A percentile compares a stretch with the other conserved stretches of the same genome.
Conservation (phyloP, 1,139 yeast species). For the Yamadazyma epiphylla region DNA sequence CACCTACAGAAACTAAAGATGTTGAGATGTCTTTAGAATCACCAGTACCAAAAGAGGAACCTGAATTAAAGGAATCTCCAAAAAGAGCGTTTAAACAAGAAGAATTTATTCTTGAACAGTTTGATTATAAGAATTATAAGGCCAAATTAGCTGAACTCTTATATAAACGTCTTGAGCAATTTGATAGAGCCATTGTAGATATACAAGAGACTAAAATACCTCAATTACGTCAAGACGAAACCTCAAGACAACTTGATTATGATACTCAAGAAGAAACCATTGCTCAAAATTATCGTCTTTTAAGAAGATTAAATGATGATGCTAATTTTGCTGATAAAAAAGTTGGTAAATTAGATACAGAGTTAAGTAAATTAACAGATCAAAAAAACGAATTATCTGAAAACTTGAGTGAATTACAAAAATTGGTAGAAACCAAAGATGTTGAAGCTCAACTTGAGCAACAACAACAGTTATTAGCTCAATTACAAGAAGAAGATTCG, state of each 20-base stretch:
- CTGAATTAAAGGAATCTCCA: no score
- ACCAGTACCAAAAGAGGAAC: no score
- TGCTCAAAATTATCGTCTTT: constrained; percentile 44
- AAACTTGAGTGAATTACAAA: constrained; percentile 14
- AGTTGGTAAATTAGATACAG: constrained; percentile 38
- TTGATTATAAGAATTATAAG: constrained; percentile 36
- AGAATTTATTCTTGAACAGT: constrained; percentile 13
- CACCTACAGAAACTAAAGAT: no score
- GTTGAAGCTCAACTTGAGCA: constrained; percentile 12
- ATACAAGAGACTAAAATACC: constrained; percentile 23
- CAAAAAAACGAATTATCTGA: constrained; percentile 13
- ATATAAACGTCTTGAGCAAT: constrained; percentile 28
- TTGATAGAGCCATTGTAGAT: constrained; percentile 25
- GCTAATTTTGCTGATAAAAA: constrained; percentile 46
- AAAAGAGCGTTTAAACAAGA: constrained; percentile 7
- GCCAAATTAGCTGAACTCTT: constrained; percentile 38
- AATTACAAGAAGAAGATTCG: constrained; percentile 14
- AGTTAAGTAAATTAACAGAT: constrained; percentile 18
- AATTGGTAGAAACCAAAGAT: constrained; percentile 5
- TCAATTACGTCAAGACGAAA: constrained; percentile 37
- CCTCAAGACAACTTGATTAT: constrained; percentile 44
- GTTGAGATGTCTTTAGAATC: no score
- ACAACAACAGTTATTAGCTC: constrained; percentile 25
- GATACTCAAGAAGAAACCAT: constrained; percentile 50
- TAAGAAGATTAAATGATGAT: constrained; percentile 47